phyloP scores from a whole-genome alignment of 2,329 filamentous ascomycete genomes.

The Rhytidhysteron rufulum region DNA sequence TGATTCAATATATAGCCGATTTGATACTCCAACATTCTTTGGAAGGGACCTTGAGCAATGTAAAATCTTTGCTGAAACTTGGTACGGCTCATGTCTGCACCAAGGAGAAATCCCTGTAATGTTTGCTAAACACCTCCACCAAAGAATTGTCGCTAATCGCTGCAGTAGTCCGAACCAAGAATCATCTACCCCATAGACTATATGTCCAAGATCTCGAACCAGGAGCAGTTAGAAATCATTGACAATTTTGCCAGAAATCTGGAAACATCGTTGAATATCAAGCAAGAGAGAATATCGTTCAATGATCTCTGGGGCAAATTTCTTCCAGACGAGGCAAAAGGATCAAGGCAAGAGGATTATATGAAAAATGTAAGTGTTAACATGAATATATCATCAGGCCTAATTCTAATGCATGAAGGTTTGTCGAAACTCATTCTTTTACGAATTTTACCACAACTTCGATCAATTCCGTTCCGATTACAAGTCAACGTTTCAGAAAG shows the following conservation, averaged over 20 bases:
- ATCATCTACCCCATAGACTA: conserved; percentile 8
- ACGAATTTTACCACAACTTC: conserved; percentile 15
- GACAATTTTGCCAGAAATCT: conserved; percentile 3
- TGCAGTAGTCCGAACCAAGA: background rate
- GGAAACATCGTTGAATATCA: conserved; percentile 1
- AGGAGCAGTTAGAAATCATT: background rate
- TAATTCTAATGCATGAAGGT: background rate
- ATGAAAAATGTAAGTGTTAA: conserved; percentile 5
- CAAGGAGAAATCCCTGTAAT: background rate
- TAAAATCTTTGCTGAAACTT: conserved; percentile 7
- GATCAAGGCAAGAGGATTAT: conserved; percentile 3
- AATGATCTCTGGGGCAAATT: conserved; percentile 2
- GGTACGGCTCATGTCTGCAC: conserved; percentile 8
- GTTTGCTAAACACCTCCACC: background rate
- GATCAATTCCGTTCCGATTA: conserved; percentile 14
- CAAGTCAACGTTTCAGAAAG: conserved; percentile 3
- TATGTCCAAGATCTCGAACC: conserved; percentile 4
- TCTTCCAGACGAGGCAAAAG: conserved; percentile 4
- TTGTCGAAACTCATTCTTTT: conserved; percentile 10
- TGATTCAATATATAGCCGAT: background rate
- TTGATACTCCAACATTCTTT: conserved; percentile 11
- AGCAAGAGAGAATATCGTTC: conserved; percentile 4
- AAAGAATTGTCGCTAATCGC: background rate
- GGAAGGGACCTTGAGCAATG: conserved; percentile 8
- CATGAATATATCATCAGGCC: background rate